Percentiles rank a stretch among this genome's conserved stretches.
These are phyloP conservation scores for Rutstroemia sp. DNA, from an alignment of 2,329 filamentous ascomycete species.

Conservation along the genomic window DNA sequence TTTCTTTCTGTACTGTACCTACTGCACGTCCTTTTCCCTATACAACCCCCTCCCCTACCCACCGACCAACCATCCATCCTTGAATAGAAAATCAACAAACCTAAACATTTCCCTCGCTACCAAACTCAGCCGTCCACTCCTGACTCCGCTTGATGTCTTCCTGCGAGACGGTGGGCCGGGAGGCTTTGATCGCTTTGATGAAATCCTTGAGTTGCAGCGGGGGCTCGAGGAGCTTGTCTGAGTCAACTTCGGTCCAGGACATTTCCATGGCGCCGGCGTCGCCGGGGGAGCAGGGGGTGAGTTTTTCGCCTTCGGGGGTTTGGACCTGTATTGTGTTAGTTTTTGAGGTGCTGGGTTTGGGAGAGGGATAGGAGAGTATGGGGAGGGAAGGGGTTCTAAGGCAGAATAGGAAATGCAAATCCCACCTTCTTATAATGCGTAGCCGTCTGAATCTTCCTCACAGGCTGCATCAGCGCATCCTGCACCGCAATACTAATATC, in stretches of 20 bases:
- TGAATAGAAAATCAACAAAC: background rate
- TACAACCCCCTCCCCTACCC: too few species aligned
- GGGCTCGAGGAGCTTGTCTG: constrained; percentile 79
- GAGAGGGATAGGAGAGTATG: too few species aligned
- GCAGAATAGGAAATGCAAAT: background rate
- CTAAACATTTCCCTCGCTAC: constrained; percentile 62
- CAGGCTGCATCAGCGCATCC: constrained; percentile 93
- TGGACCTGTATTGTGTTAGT: constrained; percentile 47
- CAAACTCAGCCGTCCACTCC: constrained; percentile 95
- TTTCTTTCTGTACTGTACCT: too few species aligned
- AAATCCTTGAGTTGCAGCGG: constrained; percentile 87
- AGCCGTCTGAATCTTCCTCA: constrained; percentile 92
- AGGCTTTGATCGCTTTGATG: constrained; percentile 80
- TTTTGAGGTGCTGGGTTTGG: background rate
- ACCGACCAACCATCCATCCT: constrained; percentile 8
- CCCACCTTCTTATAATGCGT: constrained; percentile 92
- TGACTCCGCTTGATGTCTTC: constrained; percentile 78
- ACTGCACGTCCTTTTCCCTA: too few species aligned
- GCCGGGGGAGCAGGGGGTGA: constrained; percentile 91
- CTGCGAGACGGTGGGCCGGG: constrained; percentile 80
- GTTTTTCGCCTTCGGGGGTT: constrained; percentile 57
- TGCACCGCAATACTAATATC: constrained; percentile 96
- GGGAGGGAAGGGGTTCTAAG: background rate
- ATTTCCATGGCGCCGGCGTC: constrained; percentile 82
- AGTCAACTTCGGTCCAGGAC: constrained; percentile 83